Percentiles rank a stretch among this genome's conserved stretches.
Evolutionary conservation across 148 eudicot genomes (phyloP).

Genomic region (Nepenthes mirabilis): DNA sequence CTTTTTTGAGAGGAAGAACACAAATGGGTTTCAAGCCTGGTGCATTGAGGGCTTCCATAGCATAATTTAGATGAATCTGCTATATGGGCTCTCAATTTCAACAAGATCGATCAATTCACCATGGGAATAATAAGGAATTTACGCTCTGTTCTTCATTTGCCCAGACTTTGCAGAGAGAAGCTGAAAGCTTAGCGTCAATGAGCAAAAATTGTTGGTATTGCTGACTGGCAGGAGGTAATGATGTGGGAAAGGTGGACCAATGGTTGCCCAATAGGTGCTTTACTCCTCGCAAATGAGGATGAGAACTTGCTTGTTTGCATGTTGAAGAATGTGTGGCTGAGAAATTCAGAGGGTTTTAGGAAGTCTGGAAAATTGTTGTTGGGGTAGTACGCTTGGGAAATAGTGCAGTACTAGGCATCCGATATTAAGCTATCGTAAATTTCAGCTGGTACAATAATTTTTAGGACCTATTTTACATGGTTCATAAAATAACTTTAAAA

Average conservation of each 20-base stretch:
- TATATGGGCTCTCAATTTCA: background rate
- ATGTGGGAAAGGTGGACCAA: constrained; percentile 15
- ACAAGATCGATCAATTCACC: background rate
- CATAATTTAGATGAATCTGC: constrained; percentile 6
- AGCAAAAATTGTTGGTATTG: background rate
- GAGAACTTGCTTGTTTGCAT: constrained; percentile 7
- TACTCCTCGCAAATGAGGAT: constrained; percentile 19
- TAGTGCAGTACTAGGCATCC: no score
- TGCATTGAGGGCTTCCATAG: constrained; percentile 54
- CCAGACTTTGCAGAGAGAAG: background rate
- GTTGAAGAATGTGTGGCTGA: background rate
- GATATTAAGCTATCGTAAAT: no score
- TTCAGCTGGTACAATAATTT: no score
- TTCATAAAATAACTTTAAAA: no score
- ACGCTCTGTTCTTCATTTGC: background rate
- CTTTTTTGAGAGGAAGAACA: constrained; percentile 45
- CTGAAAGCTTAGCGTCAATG: background rate
- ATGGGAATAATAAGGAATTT: background rate
- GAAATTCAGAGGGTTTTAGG: background rate
- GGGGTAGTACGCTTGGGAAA: no score
- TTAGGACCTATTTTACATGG: no score
- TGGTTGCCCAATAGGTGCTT: constrained; percentile 7
- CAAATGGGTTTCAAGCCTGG: constrained; percentile 35
- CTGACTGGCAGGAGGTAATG: constrained; percentile 11
- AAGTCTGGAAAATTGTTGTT: background rate